Evolutionary conservation across 78 protist species (phyloP), one percentile per base, ranked within the genome.

Genomic region (Speleostelium caveatum): DNA sequence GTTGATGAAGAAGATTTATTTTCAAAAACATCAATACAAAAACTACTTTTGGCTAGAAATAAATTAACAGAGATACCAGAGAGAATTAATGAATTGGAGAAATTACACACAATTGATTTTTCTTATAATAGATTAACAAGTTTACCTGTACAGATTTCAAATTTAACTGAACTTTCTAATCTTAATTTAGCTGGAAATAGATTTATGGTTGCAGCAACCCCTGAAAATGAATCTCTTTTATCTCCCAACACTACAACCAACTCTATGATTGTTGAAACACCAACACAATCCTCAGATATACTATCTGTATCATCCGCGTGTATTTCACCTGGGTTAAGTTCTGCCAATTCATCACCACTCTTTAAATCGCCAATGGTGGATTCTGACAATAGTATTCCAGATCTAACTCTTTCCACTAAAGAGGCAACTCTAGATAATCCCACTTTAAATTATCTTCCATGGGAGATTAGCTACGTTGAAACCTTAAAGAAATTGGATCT

Each of bases 1-100:
- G n/a, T 83, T 59, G 91, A 83, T 69, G 28, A 33, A n/a, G 91
- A 83, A 14, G 91, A 83, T 28, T 30, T 83, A 22, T 24, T 59
- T 56, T 3, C 45, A 41, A 67, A 73, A 69, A 17, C 38, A 16
- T 68, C 75, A 55, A 26, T 73, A 59, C 91, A 83, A 41, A 67
- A 67, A 69, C 30, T 83, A 6, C 39, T 83, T 41, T 30, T 83
- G 14, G 71, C 65, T 22, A 83, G 73, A 45, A 83, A 83, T 69
- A 49, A 35, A 49, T 45, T 83, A 38, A 65, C 66, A 69, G 58
- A 30, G n/a, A 41, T 83, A 28, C 91, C 91, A 60, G 61, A 56
- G 7, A 59, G 91, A 22, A 42, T 83, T 60, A 38, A 51, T 12
- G 91, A 83, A 42, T 42, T 83, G 41, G 22, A 22, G 3, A 45